Conservation (phyloP, 2,329 filamentous ascomycete species). For the Orbilia blumenaviensis region DNA sequence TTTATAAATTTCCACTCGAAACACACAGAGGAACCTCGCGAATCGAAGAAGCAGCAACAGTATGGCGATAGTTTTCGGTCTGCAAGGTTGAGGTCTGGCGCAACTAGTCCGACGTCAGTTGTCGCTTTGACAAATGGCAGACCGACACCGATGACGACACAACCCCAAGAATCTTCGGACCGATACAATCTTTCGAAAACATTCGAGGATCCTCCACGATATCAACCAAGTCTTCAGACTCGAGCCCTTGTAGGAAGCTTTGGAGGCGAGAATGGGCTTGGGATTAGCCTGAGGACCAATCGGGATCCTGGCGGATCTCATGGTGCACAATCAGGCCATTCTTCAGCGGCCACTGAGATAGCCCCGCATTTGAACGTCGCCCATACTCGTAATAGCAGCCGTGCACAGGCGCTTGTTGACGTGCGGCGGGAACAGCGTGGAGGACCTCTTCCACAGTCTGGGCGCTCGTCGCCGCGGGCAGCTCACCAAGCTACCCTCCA, state of each 20-base stretch:
- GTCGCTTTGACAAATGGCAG: constrained; percentile 34
- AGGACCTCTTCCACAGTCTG: constrained; percentile 20
- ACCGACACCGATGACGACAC: constrained; percentile 35
- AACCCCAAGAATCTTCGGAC: constrained; percentile 44
- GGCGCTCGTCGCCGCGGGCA: constrained; percentile 33
- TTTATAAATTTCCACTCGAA: constrained; percentile 52
- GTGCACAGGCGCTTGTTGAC: constrained; percentile 21
- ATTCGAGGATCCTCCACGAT: constrained; percentile 47
- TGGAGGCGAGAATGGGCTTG: constrained; percentile 29
- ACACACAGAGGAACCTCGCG: constrained; percentile 27
- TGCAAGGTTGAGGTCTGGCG: constrained; percentile 37
- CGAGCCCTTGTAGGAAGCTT: constrained; percentile 31
- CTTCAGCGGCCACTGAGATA: constrained; percentile 45
- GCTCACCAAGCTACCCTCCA: constrained; percentile 18
- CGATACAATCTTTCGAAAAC: constrained; percentile 47
- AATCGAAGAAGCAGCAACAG: constrained; percentile 22
- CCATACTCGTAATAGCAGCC: constrained; percentile 13
- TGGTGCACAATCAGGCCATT: constrained; percentile 27
- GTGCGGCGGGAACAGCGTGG: constrained; percentile 31
- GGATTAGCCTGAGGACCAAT: constrained; percentile 22
- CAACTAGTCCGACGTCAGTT: constrained; percentile 37
- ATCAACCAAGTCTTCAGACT: constrained; percentile 32
- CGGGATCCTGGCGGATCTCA: constrained; percentile 27
- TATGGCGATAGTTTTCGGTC: constrained; percentile 42
- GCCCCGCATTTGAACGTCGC: constrained; percentile 30